A percentile compares a stretch with the other conserved stretches of the same genome.
Conservation (phyloP, 805 yeast species). For the Phaffomyces antillensis region DNA sequence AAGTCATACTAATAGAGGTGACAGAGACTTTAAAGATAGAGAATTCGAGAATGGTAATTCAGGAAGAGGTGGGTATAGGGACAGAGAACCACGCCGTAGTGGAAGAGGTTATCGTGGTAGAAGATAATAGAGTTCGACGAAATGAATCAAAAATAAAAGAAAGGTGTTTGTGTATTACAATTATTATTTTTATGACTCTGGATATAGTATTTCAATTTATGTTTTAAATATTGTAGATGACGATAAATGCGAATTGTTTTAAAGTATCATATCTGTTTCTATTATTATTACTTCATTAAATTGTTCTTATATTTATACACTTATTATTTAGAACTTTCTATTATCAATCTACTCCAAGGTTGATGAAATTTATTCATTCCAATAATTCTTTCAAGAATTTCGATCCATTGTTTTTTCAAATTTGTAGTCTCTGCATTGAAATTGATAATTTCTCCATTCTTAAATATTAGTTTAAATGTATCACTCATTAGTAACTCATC, state of each 20-base stretch:
- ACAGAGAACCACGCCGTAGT: conserved; percentile 16
- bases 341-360: conserved; percentile 50
- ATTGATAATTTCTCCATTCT: conserved; percentile 74
- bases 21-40: conserved; percentile 15
- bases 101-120: conserved; percentile 13
- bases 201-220: no score
- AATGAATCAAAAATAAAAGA: no score
- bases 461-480: conserved; percentile 67
- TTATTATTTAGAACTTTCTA: conserved; percentile 8
- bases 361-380: conserved; percentile 50
- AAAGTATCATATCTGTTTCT: background rate
- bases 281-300: background rate
- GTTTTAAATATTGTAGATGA: no score
- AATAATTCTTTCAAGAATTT: conserved; percentile 47
- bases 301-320: background rate
- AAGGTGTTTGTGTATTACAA: background rate
- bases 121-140: background rate
- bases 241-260: no score
- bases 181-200: no score
- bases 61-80: conserved; percentile 10
- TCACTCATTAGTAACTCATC: conserved; percentile 64
- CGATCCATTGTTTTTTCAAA: conserved; percentile 63
- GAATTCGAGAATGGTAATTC: conserved; percentile 10
- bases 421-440: conserved; percentile 73
- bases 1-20: background rate